phyloP scores from a whole-genome alignment of 176 grass and related monocot species.

The Oryza glumipatula region DNA sequence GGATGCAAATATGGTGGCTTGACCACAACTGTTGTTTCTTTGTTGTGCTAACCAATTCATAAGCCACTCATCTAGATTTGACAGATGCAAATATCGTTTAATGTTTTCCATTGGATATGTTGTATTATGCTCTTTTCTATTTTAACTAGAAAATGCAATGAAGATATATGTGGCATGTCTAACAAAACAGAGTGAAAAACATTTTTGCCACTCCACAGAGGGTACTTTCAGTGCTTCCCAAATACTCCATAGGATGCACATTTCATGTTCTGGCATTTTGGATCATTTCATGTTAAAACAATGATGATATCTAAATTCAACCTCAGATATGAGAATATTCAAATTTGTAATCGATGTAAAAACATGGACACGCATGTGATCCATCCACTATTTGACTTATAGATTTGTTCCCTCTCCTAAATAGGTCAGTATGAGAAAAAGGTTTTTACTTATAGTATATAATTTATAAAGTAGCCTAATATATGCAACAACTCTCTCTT shows the following conservation, averaged over 20 bases:
- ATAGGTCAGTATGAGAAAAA: slow-evolving; percentile 7
- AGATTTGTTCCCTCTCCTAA: not conserved
- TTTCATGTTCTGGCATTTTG: not conserved
- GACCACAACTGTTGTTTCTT: not conserved
- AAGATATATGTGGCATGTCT: not conserved
- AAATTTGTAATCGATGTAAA: not conserved
- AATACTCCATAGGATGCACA: not conserved
- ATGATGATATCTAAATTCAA: not conserved
- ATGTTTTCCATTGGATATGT: not conserved
- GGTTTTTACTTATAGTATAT: slow-evolving; percentile 16
- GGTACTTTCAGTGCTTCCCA: not conserved
- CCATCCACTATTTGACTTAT: not conserved
- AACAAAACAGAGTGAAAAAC: not conserved
- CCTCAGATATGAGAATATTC: not conserved
- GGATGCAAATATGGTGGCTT: not conserved
- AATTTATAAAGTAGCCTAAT: not conserved
- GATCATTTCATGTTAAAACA: not conserved
- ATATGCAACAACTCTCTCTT: not conserved
- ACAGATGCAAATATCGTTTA: not conserved
- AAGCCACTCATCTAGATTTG: not conserved
- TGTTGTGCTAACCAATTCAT: not conserved
- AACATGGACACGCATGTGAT: not conserved
- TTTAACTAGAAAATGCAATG: not conserved
- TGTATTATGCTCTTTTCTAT: not conserved
- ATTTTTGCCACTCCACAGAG: not conserved